phyloP scores from a whole-genome alignment of 164 flowering plant species.

The Platanus orientalis region DNA sequence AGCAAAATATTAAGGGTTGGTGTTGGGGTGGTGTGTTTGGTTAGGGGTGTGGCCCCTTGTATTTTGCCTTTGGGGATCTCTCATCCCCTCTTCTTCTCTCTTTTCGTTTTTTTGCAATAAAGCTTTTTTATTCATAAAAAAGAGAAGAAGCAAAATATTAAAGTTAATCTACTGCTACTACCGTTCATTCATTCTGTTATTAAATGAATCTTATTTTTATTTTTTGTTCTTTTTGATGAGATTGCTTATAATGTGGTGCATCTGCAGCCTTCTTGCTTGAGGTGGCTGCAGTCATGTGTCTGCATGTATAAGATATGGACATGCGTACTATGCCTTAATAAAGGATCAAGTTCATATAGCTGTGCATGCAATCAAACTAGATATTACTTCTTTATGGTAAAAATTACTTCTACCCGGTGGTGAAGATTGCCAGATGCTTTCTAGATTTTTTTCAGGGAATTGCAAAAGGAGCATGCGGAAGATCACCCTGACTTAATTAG shows the following conservation, averaged over 20 bases:
- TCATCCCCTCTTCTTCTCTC: too few relatives aligned
- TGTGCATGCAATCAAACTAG: neutral
- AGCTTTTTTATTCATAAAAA: too few relatives aligned
- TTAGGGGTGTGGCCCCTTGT: too few relatives aligned
- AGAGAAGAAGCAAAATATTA: too few relatives aligned
- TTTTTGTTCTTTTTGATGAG: neutral
- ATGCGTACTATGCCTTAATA: neutral
- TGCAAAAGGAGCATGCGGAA: constrained; percentile 25
- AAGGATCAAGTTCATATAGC: neutral
- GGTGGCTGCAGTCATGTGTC: neutral
- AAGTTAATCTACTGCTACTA: neutral
- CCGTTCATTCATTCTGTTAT: neutral
- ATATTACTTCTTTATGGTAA: too few relatives aligned
- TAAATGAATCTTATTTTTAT: too few relatives aligned
- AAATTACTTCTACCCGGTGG: neutral
- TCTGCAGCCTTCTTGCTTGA: neutral
- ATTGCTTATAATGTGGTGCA: neutral
- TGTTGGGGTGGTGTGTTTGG: too few relatives aligned
- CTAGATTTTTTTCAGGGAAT: constrained; percentile 39
- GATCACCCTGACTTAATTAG: constrained; percentile 32
- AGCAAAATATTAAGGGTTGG: neutral
- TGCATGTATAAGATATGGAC: neutral
- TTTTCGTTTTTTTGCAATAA: too few relatives aligned
- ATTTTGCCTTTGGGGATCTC: too few relatives aligned
- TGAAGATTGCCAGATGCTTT: constrained; percentile 14